Evolutionary conservation across 225 moss, liverwort and hornwort genomes (phyloP).

Genomic region (Lunularia cruciata): DNA sequence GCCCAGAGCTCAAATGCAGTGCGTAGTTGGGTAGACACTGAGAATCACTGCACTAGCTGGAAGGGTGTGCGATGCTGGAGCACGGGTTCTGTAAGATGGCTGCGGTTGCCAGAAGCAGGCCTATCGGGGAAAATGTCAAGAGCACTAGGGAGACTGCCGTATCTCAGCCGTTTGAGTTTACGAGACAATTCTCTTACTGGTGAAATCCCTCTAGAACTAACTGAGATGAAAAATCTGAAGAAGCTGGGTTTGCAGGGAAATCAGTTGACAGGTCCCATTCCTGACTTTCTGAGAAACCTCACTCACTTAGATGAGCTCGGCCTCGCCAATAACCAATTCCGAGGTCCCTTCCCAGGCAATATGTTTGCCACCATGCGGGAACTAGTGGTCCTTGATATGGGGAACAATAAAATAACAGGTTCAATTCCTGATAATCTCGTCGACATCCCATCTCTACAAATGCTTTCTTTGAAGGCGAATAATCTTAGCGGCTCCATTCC

Average conservation of each 20-base stretch:
- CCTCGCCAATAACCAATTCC: slow-evolving; percentile 28
- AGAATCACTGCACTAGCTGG: slow-evolving; percentile 34
- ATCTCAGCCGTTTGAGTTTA: slow-evolving; percentile 15
- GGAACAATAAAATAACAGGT: slow-evolving; percentile 33
- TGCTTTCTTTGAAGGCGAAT: slow-evolving; percentile 23
- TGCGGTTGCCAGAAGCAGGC: slow-evolving; percentile 4
- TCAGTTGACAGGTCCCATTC: slow-evolving; percentile 33
- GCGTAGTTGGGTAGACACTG: slow-evolving; percentile 12
- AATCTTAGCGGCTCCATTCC: slow-evolving; percentile 30
- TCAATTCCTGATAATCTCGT: slow-evolving; percentile 35
- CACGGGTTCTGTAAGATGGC: slow-evolving; percentile 23
- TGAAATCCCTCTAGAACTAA: slow-evolving; percentile 20
- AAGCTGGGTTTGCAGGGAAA: slow-evolving; percentile 27
- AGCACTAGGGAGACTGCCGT: slow-evolving; percentile 25
- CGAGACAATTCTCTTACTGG: slow-evolving; percentile 29
- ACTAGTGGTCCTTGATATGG: slow-evolving; percentile 27
- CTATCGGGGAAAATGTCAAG: slow-evolving; percentile 30
- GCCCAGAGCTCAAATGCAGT: not conserved
- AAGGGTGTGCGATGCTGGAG: slow-evolving; percentile 44
- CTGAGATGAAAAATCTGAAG: slow-evolving; percentile 19
- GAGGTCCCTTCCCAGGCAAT: slow-evolving; percentile 23
- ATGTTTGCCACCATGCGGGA: slow-evolving; percentile 29
- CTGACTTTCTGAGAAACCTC: slow-evolving; percentile 28
- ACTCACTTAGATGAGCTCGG: slow-evolving; percentile 22
- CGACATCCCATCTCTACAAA: slow-evolving; percentile 26